A percentile compares a stretch with the other conserved stretches of the same genome.
Conservation (phyloP, 345 rosid species). For the Iberis pinnata region DNA sequence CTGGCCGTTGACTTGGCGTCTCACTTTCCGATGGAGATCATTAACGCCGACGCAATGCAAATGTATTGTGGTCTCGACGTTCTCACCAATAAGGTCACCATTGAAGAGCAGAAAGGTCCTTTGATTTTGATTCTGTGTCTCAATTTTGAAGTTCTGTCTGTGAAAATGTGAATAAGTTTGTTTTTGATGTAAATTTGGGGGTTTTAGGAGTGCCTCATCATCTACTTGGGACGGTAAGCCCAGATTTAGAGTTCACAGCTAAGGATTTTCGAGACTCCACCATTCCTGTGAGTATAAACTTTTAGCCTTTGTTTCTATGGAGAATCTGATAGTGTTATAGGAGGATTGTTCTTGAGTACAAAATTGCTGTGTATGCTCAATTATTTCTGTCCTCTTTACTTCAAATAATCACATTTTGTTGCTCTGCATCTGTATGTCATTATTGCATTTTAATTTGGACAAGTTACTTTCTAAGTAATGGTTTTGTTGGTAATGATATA, state of each 20-base stretch:
- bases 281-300: slow-evolving; percentile 50
- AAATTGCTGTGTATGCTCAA: too few species aligned
- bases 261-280: slow-evolving; percentile 68
- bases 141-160: neutral
- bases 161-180: neutral
- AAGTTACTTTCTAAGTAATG: neutral
- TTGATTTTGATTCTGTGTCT: neutral
- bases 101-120: slow-evolving; percentile 58
- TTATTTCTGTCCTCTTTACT: too few species aligned
- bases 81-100: slow-evolving; percentile 76
- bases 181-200: slow-evolving; percentile 5
- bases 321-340: too few species aligned
- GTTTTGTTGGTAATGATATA: slow-evolving; percentile 10
- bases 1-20: slow-evolving; percentile 76
- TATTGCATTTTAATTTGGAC: neutral
- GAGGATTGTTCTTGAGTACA: too few species aligned
- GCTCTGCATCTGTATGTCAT: neutral
- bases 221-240: slow-evolving; percentile 64
- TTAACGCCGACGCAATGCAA: slow-evolving; percentile 98
- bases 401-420: too few species aligned
- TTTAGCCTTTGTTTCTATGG: neutral
- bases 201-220: slow-evolving; percentile 74
- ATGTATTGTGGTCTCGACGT: slow-evolving; percentile 79
- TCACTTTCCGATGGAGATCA: slow-evolving; percentile 64
- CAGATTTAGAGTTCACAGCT: slow-evolving; percentile 64